Conservation (phyloP, 2,329 filamentous ascomycete genomes). For the Verticillium nubilum region DNA sequence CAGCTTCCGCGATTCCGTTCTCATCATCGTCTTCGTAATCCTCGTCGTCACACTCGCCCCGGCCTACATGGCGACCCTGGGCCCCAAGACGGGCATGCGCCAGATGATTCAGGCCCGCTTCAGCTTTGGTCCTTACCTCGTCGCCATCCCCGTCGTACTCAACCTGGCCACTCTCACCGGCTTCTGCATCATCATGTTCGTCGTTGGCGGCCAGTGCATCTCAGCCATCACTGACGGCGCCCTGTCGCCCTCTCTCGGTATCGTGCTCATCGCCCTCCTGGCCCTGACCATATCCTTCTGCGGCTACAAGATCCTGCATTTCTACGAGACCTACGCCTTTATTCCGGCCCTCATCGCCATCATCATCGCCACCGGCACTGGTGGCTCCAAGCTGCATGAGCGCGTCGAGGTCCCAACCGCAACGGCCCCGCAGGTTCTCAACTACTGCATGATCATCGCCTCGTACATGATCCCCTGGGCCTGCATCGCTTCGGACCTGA, state of each 20-base stretch:
- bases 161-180: slow-evolving; percentile 58
- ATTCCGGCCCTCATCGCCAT: slow-evolving; percentile 50
- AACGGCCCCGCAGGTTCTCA: slow-evolving; percentile 41
- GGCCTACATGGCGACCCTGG: slow-evolving; percentile 52
- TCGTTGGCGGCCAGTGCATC: slow-evolving; percentile 55
- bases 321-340: slow-evolving; percentile 54
- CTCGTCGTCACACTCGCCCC: slow-evolving; percentile 47
- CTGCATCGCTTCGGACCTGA: slow-evolving; percentile 53
- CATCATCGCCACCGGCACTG: slow-evolving; percentile 48
- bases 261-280: slow-evolving; percentile 54
- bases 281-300: slow-evolving; percentile 57
- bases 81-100: slow-evolving; percentile 57
- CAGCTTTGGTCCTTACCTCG: slow-evolving; percentile 54
- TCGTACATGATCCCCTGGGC: slow-evolving; percentile 61
- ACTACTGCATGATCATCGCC: slow-evolving; percentile 56
- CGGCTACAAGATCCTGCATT: slow-evolving; percentile 51
- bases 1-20: slow-evolving; percentile 46
- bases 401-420: slow-evolving; percentile 34
- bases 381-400: slow-evolving; percentile 40
- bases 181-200: slow-evolving; percentile 57
- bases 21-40: slow-evolving; percentile 60
- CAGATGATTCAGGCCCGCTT: slow-evolving; percentile 62
- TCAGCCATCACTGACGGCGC: slow-evolving; percentile 43
- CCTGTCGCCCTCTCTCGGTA: slow-evolving; percentile 50
- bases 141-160: slow-evolving; percentile 54